Evolutionary conservation across 768 basidiomycete genomes (phyloP).

Genomic region (Mycena venus): DNA sequence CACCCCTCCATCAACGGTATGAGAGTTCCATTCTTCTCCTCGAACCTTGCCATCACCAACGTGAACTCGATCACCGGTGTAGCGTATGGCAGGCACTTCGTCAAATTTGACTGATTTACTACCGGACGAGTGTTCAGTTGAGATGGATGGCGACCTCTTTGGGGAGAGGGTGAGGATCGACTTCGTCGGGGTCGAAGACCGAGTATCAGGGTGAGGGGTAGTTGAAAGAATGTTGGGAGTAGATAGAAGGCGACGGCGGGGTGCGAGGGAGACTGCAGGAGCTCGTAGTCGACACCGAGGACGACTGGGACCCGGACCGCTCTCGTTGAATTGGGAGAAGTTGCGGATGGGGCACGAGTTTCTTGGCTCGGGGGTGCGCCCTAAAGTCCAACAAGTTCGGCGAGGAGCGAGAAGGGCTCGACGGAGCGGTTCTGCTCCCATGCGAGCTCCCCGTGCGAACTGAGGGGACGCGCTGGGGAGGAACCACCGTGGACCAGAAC

Average conservation of each 20-base stretch:
- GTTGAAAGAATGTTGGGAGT: slow-evolving; percentile 34
- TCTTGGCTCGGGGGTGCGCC: slow-evolving; percentile 21
- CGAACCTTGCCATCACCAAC: slow-evolving; percentile 35
- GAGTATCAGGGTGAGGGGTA: slow-evolving; percentile 34
- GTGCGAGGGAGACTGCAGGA: slow-evolving; percentile 33
- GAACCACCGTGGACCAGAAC: slow-evolving; percentile 31
- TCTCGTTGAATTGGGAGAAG: slow-evolving; percentile 29
- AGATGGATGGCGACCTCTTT: slow-evolving; percentile 57
- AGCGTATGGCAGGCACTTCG: slow-evolving; percentile 73
- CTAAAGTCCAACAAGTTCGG: slow-evolving; percentile 32
- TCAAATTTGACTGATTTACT: slow-evolving; percentile 80
- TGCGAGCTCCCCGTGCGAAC: slow-evolving; percentile 26
- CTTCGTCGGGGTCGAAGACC: slow-evolving; percentile 46
- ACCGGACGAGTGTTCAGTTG: slow-evolving; percentile 52
- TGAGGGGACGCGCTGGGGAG: slow-evolving; percentile 27
- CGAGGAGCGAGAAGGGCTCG: slow-evolving; percentile 31
- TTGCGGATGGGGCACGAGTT: neutral
- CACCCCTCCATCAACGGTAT: slow-evolving; percentile 8
- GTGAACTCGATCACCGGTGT: slow-evolving; percentile 50
- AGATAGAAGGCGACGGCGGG: slow-evolving; percentile 44
- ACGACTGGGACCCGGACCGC: slow-evolving; percentile 33
- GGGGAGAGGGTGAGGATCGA: slow-evolving; percentile 70
- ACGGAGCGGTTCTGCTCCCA: slow-evolving; percentile 16
- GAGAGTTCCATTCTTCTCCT: slow-evolving; percentile 29
- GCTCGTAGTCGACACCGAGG: slow-evolving; percentile 30